Base-by-base conservation (phyloP, 768 basidiomycete species). In the Suillus subluteus region DNA sequence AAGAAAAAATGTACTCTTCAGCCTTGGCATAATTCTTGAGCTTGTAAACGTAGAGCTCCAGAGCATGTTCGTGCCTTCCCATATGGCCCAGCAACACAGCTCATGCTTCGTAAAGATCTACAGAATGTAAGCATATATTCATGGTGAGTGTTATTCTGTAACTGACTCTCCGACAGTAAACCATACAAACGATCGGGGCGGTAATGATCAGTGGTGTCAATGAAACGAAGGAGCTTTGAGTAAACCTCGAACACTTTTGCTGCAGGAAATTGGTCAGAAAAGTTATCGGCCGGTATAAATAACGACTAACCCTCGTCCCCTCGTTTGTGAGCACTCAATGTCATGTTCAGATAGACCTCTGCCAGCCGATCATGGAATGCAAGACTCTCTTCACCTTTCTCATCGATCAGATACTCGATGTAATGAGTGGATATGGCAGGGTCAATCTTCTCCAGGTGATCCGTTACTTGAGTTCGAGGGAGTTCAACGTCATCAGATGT, bases 401-500 rank as follows among this genome's bases (percentile, higher is more conserved):
- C 89, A 7, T 85, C 80, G 52, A 98, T 91, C 55, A 98, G 82
- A 71, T 89, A 94, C 75, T 98, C 96, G 9, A 99, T 83, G 77
- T 93, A 99, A 11, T 87, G 85, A 3, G 87, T 82, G 70, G 91
- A 94, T 21, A 94, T 76, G n/a, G 82, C 79, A 4, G 83, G 87
- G 69, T 91, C 86, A 41, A 96, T 82, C 37, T 80, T 81, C 68
- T 95, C 91, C 26, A 99, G 84, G 75, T 90, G 95, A 66, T 89
- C 84, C 13, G 90, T 88, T 4, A 98, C 94, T 0, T 82, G 83
- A 41, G 85, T 82, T 3, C 89, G 86, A 26, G 98, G 96, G 21
- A 99, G 84, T 66, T 97, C 95, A 8, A 92, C 92, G 66, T 98
- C 96, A 72, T 98, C 97, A 0, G 96, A 95, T 3, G 91, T 95